Evolutionary conservation across 371 early-diverging fungal genomes (phyloP).

Genomic region (Zancudomyces culisetae): DNA sequence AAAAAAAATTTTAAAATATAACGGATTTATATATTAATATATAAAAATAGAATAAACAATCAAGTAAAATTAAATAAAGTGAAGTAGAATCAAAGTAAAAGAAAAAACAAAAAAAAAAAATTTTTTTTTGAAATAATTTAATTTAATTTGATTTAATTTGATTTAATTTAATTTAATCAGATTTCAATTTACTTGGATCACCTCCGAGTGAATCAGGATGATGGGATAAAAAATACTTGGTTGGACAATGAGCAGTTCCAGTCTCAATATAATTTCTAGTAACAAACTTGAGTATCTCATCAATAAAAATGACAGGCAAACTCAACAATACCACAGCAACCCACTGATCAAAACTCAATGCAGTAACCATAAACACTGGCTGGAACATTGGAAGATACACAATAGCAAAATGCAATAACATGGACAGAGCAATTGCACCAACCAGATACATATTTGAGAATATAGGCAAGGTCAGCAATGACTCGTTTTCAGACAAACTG

Average conservation of each 20-base stretch:
- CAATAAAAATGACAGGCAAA: slow-evolving; percentile 73
- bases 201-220: no score
- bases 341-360: slow-evolving; percentile 79
- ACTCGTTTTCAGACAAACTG: slow-evolving; percentile 79
- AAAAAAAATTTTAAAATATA: no score
- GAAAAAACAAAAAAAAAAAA: not conserved
- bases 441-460: slow-evolving; percentile 81
- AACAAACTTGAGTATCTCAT: slow-evolving; percentile 72
- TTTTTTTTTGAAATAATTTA: not conserved
- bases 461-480: slow-evolving; percentile 68
- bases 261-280: not conserved
- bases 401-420: slow-evolving; percentile 85
- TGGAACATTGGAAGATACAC: slow-evolving; percentile 56
- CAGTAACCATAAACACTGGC: slow-evolving; percentile 65
- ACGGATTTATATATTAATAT: not conserved
- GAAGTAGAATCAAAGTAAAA: not conserved
- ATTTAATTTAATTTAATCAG: no score
- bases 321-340: slow-evolving; percentile 73
- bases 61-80: not conserved
- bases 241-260: no score
- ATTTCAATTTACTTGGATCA: no score
- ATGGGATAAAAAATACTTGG: no score
- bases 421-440: slow-evolving; percentile 61
- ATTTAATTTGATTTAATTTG: no score
- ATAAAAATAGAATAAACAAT: not conserved